Evolutionary conservation across 2,329 filamentous ascomycete species (phyloP), one percentile per base, ranked within the genome.

Genomic region (Fusarium praegraminearum): DNA sequence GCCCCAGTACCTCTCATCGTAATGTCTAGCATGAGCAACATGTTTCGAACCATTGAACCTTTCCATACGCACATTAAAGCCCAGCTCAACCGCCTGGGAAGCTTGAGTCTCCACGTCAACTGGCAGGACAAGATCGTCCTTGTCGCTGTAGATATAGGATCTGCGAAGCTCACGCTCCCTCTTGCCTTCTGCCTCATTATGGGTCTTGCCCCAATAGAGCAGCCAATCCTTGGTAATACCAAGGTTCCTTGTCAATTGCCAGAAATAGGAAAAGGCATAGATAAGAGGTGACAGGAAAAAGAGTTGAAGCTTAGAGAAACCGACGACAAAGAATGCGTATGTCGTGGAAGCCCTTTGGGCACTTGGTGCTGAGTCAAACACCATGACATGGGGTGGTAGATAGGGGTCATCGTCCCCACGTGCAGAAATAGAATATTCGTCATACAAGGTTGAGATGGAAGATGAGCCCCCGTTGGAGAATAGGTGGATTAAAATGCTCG

Each of bases 341-440:
- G 50, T 30, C 13, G 26, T 47, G 2, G 22, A 8, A 8, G 52
- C 13, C 1, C 44, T 44, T 8, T 40, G 43, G 10, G 33, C 49
- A 16, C 66, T 49, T 1, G 66, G 62, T 16, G 45, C 45, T 33
- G 67, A 69, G 35, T 69, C 66, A 5, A 67, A 56, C 2, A 70
- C n/a, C 16, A 26, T 50, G 30, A 50, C 49, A 13, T 67, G 57
- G 7, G 33, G 36, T 1, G 66, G 62, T 5, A 67, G 52, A 40
- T 55, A 56, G 0, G 44, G 49, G 10, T 50, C 50, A 3, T 56
- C 45, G 1, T 44, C 45, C 7, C 30, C 45, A 1, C 35, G 15
- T 1, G 38, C 49, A 32, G 66, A 53, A 3, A 32, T 26, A 15
- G 45, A n/a, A 20, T 63, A 67, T 1, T 54, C 49, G 45, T 67